Evolutionary conservation across 768 basidiomycete species (phyloP).

Genomic region (Lactifluus pinguis): DNA sequence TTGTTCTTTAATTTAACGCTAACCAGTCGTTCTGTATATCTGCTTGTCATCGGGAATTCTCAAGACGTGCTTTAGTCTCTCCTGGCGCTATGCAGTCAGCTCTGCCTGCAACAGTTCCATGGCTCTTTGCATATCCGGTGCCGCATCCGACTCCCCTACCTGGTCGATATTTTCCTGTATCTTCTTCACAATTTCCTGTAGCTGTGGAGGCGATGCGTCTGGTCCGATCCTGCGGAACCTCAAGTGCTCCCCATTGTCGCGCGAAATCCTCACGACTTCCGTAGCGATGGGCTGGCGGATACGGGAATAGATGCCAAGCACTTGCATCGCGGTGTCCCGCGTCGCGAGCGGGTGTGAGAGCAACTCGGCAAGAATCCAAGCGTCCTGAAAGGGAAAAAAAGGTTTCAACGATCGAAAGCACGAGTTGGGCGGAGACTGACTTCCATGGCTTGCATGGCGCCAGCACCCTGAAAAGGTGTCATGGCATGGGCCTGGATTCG

Average conservation of each 20-base stretch:
- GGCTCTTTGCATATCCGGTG: background rate
- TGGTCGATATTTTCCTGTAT: conserved; percentile 11
- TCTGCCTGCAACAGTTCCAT: background rate
- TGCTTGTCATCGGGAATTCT: no score
- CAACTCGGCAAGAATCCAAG: conserved; percentile 32
- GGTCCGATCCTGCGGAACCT: conserved; percentile 17
- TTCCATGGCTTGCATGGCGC: conserved; percentile 37
- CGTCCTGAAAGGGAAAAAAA: conserved; percentile 24
- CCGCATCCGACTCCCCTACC: conserved; percentile 5
- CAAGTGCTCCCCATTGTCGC: conserved; percentile 25
- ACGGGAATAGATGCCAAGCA: conserved; percentile 25
- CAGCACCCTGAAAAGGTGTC: conserved; percentile 36
- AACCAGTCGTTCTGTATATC: no score
- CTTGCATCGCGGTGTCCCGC: conserved; percentile 16
- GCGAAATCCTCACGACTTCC: conserved; percentile 22
- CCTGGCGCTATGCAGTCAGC: background rate
- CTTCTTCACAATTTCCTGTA: background rate
- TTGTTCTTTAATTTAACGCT: no score
- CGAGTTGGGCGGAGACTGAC: conserved; percentile 22
- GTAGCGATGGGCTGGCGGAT: conserved; percentile 26
- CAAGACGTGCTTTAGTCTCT: background rate
- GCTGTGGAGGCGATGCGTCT: no score
- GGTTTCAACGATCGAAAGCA: background rate
- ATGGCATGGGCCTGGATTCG: conserved; percentile 29
- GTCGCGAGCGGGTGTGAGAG: conserved; percentile 23